phyloP scores from a whole-genome alignment of 1,284 basidiomycete species.

The Cutaneotrichosporon mucoides region DNA sequence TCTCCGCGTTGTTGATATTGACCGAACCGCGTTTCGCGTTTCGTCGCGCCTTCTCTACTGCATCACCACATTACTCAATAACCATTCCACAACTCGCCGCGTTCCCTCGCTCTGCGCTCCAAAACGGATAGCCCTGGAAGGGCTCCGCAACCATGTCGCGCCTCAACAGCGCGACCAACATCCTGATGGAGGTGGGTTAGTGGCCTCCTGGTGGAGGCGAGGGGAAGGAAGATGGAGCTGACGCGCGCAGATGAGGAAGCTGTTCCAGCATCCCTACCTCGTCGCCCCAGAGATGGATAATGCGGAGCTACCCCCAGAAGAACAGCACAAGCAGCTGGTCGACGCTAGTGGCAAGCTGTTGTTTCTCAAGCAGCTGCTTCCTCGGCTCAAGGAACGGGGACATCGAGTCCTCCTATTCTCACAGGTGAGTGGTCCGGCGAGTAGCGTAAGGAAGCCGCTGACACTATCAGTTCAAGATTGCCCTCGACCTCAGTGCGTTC shows the following conservation, averaged over 20 bases:
- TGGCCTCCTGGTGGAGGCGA: not conserved
- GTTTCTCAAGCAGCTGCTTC: slow-evolving; percentile 74
- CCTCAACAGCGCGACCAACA: slow-evolving; percentile 21
- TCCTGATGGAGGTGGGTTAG: slow-evolving; percentile 44
- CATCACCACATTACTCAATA: too few relatives aligned
- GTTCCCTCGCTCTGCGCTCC: too few relatives aligned
- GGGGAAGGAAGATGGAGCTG: not conserved
- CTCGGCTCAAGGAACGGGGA: slow-evolving; percentile 80
- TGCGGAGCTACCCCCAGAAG: slow-evolving; percentile 57
- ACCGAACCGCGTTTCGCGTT: too few relatives aligned
- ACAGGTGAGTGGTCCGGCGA: slow-evolving; percentile 61
- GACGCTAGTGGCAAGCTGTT: slow-evolving; percentile 83
- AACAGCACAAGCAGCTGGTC: slow-evolving; percentile 73
- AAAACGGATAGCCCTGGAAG: not conserved
- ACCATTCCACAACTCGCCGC: too few relatives aligned
- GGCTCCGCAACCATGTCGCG: not conserved
- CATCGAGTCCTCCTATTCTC: slow-evolving; percentile 96
- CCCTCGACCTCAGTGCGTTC: slow-evolving; percentile 62
- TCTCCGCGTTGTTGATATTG: too few relatives aligned
- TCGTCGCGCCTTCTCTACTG: too few relatives aligned
- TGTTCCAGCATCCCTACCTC: slow-evolving; percentile 81
- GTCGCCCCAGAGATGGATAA: slow-evolving; percentile 78
- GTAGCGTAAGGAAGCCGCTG: not conserved
- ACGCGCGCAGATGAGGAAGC: slow-evolving; percentile 42
- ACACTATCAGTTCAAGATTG: slow-evolving; percentile 73